Percentiles rank a stretch among this genome's conserved stretches.
Evolutionary conservation across 192 early-diverging fungal species (phyloP).

Genomic region (Linnemannia exigua): DNA sequence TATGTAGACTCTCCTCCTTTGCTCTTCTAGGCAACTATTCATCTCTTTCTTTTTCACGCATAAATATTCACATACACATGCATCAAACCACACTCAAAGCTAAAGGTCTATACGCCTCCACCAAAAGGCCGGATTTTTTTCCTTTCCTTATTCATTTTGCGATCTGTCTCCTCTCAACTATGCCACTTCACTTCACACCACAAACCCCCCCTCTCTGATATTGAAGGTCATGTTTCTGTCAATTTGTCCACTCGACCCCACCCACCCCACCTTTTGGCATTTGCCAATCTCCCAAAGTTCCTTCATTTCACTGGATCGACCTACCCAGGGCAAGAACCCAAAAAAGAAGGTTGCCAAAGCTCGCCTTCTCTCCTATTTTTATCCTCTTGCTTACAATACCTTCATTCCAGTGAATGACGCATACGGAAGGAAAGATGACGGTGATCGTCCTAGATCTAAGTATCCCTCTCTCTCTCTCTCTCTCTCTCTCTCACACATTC

Average conservation of each 20-base stretch:
- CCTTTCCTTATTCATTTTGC: not conserved
- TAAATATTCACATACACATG: not conserved
- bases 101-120: no score
- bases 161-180: not conserved
- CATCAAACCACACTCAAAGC: not conserved
- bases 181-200: not conserved
- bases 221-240: no score
- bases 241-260: not conserved
- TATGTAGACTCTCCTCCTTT: not conserved
- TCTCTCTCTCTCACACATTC: not conserved
- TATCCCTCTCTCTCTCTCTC: not conserved
- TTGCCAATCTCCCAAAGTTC: not conserved
- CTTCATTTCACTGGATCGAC: not conserved
- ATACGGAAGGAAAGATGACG: not conserved
- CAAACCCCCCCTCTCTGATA: no score
- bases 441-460: not conserved
- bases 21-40: not conserved
- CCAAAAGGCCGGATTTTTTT: no score
- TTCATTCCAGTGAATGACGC: not conserved
- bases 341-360: not conserved
- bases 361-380: not conserved
- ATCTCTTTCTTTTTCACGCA: not conserved
- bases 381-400: not conserved
- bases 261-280: not conserved
- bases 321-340: not conserved